Evolutionary conservation across 371 early-diverging fungal species (phyloP).

Genomic region (Mortierella polycephala): DNA sequence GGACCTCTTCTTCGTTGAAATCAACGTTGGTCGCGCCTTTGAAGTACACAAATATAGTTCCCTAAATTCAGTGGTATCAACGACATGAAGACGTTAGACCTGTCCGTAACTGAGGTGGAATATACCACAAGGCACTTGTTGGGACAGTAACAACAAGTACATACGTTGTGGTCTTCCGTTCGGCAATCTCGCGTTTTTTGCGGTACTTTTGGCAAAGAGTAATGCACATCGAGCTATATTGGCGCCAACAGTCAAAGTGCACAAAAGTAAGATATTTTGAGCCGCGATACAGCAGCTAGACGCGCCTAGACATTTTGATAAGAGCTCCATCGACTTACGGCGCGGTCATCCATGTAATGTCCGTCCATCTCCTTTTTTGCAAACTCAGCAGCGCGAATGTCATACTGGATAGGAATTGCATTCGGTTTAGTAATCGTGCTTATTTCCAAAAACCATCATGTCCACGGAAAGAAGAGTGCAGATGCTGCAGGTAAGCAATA

Average conservation of each 20-base stretch:
- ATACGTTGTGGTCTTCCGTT: conserved; percentile 30
- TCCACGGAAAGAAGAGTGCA: not conserved
- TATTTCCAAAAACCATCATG: not conserved
- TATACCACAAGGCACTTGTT: too few relatives aligned
- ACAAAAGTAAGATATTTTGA: not conserved
- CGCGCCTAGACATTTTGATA: not conserved
- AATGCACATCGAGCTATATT: conserved; percentile 52
- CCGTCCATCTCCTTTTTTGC: conserved; percentile 36
- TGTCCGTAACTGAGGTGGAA: not conserved
- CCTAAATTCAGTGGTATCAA: conserved; percentile 7
- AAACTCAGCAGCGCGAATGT: conserved; percentile 45
- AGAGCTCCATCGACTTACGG: conserved; percentile 15
- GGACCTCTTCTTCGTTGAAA: conserved; percentile 12
- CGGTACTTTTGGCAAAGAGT: conserved; percentile 34
- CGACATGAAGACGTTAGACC: not conserved
- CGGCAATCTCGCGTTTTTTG: conserved; percentile 16
- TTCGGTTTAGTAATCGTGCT: not conserved
- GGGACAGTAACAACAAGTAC: not conserved
- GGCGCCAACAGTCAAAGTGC: not conserved
- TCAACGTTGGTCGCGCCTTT: conserved; percentile 11
- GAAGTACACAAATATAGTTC: conserved; percentile 23
- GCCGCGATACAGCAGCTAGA: not conserved
- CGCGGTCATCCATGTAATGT: conserved; percentile 20
- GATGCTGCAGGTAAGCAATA: not conserved
- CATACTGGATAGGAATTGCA: conserved; percentile 23